Evolutionary conservation across 2,329 filamentous ascomycete species (phyloP), one percentile per base, ranked within the genome.

Genomic region (Aspergillus intermedius): DNA sequence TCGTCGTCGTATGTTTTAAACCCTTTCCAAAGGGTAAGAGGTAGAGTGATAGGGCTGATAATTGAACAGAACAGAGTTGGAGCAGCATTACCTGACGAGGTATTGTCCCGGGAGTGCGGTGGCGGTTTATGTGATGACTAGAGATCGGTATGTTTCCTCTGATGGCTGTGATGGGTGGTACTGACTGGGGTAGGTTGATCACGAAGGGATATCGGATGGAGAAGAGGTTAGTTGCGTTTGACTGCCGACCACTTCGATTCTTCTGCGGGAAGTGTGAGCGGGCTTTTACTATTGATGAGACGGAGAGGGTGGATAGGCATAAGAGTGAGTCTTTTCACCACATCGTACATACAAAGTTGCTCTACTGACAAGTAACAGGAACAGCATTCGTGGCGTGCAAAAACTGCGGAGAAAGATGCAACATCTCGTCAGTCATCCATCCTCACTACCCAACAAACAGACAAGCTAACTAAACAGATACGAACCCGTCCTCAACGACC

Each of bases 131-230:
- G 53, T 65, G 32, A 65, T 65, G 61, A 65, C 50, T 17, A 54
- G 59, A 44, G 61, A 65, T 54, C 60, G 61, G 62, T 64, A 56
- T 21, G 35, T 43, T n/a, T 5, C 9, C 6, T 39, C 34, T 13
- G 13, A 13, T 10, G 17, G 17, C 39, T 8, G n/a, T 32, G 13
- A 32, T 40, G 39, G 23, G 5, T 42, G 9, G 6, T n/a, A 39
- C 39, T 50, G 45, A 48, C 19, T 22, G 25, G 19, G n/a, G 4
- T 4, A 64, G 62, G 15, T 50, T 64, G 10, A 65, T 65, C 44
- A 64, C 60, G 8, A 64, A 60, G 47, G 62, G 62, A 7, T 65
- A 64, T 44, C 58, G 62, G 8, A 55, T 65, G 52, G 62, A 65
- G 45, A 64, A 61, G 39, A 56, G 56, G 15, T 22, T 60, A 6